Conservation (phyloP, 352 stramenopile species). For the Pelagophyceae sp. region DNA sequence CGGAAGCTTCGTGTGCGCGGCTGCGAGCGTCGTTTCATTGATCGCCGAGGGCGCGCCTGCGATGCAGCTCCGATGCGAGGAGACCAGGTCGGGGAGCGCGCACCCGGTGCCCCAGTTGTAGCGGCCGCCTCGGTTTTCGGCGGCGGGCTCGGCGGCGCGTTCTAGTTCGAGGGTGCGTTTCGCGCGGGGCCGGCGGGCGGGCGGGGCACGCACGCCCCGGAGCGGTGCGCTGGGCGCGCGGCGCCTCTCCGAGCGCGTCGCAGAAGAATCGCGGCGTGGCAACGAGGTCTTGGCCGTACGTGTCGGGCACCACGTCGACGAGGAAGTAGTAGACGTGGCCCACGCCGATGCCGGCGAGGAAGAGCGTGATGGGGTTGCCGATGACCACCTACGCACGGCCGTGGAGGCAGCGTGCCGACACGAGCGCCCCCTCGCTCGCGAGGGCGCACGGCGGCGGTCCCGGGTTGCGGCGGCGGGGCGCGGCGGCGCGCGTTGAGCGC, state of each 20-base stretch:
- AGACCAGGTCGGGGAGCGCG: background rate
- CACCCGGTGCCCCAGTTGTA: constrained; percentile 8
- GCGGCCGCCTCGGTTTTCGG: background rate
- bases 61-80: too few species aligned
- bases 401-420: too few species aligned
- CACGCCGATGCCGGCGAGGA: constrained; percentile 59
- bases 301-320: constrained; percentile 59
- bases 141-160: background rate
- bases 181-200: too few species aligned
- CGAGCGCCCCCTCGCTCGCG: too few species aligned
- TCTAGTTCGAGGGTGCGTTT: background rate
- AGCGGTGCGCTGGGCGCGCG: too few species aligned
- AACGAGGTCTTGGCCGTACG: background rate
- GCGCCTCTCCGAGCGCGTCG: background rate
- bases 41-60: background rate
- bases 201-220: too few species aligned
- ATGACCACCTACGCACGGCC: too few species aligned
- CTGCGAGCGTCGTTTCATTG: too few species aligned
- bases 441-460: too few species aligned
- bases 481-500: too few species aligned
- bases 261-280: background rate
- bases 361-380: constrained; percentile 67
- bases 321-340: constrained; percentile 78
- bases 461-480: too few species aligned
- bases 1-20: too few species aligned